A percentile compares a stretch with the other conserved stretches of the same genome.
These are phyloP conservation scores for Plasmodium vivax DNA, from an alignment of 169 alveolate genomes.

Conservation along the genomic window DNA sequence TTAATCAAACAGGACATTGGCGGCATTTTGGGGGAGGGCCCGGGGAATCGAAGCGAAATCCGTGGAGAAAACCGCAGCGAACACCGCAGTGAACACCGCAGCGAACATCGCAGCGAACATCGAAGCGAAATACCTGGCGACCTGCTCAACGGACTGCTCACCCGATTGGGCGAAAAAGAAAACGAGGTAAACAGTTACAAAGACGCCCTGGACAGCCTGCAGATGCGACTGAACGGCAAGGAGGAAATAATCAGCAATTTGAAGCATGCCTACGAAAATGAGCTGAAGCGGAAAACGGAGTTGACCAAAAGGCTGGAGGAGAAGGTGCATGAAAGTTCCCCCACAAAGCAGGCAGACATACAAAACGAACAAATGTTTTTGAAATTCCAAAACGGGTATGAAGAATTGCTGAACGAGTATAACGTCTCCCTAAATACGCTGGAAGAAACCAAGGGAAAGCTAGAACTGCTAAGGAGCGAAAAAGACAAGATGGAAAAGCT, in stretches of 20 bases:
- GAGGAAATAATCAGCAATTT: conserved; percentile 50
- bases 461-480: conserved; percentile 32
- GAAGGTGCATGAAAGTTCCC: not conserved
- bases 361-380: conserved; percentile 33
- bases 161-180: conserved; percentile 21
- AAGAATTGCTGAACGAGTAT: conserved; percentile 44
- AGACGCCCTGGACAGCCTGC: conserved; percentile 12
- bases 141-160: not conserved
- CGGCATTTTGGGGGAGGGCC: not conserved
- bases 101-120: not conserved
- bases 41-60: too few species aligned
- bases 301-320: not conserved
- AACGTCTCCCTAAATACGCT: conserved; percentile 22
- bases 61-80: too few species aligned
- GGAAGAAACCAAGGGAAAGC: conserved; percentile 25
- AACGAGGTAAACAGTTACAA: conserved; percentile 39
- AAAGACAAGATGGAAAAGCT: conserved; percentile 34
- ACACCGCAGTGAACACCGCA: not conserved
- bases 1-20: conserved; percentile 24
- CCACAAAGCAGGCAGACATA: not conserved
- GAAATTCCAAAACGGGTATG: conserved; percentile 14
- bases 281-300: not conserved
- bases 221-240: conserved; percentile 8
- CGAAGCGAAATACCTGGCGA: not conserved
- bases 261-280: conserved; percentile 25